Evolutionary conservation across 352 stramenopile genomes (phyloP), one percentile per base, ranked within the genome.

Genomic region (Phytophthora sojae): DNA sequence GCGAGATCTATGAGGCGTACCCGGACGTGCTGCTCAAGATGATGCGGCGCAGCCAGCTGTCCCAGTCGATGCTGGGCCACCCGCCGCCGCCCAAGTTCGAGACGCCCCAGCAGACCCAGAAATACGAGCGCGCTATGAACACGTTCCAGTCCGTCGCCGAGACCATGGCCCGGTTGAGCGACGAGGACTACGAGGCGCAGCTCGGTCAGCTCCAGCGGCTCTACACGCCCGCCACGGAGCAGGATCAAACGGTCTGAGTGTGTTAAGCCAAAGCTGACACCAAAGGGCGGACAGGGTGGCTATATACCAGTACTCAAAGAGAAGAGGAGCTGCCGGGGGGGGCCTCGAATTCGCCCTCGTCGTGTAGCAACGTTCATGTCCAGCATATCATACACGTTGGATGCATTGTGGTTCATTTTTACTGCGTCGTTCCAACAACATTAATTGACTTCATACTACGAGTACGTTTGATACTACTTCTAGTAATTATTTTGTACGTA

Each of bases 1-100:
- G 85, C 61, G 88, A 95, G 63, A 93, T 94, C 65, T 95, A 95
- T 67, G 88, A 93, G 66, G 83, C 85, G 61, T 95, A 95, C 76
- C 88, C 88, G 67, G 88, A 95, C 58, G 86, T 95, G 67, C 59
- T 95, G 59, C 76, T 93, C 19, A 93, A 93, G 82, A 93, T 86
- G 49, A 95, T 95, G 87, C 85, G 87, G 21, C 85, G 85, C 61
- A 95, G 84, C 51, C 87, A 95, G 50, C 67, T 95, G 51, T 81
- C 77, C 21, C 76, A 86, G 49, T 80, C 80, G 57, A 77, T 92
- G 71, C 64, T 92, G 30, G 83, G 82, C 11, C 85, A 88, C 59
- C 87, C 89, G 58, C 83, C 83, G 26, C 76, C 78, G 62, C 85
- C 86, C 57, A 95, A 93, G 74, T 95, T 95, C 30, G 87, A 95